Base-by-base conservation (phyloP, 306 rosid species). In the Begonia masoniana region DNA sequence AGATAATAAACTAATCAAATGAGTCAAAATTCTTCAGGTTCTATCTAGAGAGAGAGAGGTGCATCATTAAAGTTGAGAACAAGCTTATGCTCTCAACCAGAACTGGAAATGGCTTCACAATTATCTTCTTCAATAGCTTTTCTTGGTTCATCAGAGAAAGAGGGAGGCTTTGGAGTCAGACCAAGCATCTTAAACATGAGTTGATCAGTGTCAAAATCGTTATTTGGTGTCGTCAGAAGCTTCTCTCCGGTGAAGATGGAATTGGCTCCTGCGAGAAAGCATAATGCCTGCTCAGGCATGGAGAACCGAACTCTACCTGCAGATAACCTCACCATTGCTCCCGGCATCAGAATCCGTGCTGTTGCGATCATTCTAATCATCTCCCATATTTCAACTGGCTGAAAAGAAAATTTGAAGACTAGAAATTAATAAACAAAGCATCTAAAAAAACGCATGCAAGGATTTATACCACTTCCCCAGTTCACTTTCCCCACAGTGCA, bases 331-430 rank as follows among this genome's bases (percentile, higher is more conserved):
- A 91, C 96, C 97, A 91, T 91, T 52, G 96, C 92, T 71, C 77
- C 77, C 3, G 96, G 96, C 97, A 91, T 91, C 24, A 78, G 62
- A 54, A 91, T 83, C 10, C 97, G 95, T 0, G 97, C 94, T 0
- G 96, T 83, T 2, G 76, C 91, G 56, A 91, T 91, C 97, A 91
- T 91, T 39, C 97, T 85, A 52, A 91, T 71, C 97, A 91, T 91
- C 82, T 85, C 97, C 97, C 96, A 85, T 68, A 91, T 83, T 64
- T 91, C 96, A 78, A 91, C 92, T 10, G 97, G 97, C 97, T 91
- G 77, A 56, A 74, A 50, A 59, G 26, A 47, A 49, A 17, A 51
- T 14, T 31, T 7, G 8, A 31, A 7, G 39, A 31, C 39, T 3
- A 2, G 39, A 31, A 31, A 31, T 43, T 47, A 61, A 15, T 64